A percentile compares a stretch with the other conserved stretches of the same genome.
Evolutionary conservation across 2,329 filamentous ascomycete genomes (phyloP).

Genomic region (Neocatenulostroma microsporum): DNA sequence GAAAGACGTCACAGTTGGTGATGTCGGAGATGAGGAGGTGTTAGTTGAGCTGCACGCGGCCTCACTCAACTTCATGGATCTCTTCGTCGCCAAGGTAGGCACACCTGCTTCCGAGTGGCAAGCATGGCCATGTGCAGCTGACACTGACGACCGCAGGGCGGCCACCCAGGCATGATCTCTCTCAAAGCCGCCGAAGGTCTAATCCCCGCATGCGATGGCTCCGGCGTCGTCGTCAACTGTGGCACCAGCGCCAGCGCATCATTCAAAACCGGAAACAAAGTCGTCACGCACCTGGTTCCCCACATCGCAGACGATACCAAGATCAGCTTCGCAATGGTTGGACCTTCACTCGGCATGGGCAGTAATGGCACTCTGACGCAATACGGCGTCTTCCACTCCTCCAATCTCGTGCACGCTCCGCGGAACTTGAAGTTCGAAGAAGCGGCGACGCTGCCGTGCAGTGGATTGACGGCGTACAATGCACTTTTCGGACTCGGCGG

Average conservation of each 20-base stretch:
- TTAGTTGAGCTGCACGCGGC: slow-evolving; percentile 28
- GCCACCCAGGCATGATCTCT: slow-evolving; percentile 7
- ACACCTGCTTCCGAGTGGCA: no score
- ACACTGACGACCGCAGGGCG: slow-evolving; percentile 3
- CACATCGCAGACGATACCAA: slow-evolving; percentile 2
- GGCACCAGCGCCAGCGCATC: background rate
- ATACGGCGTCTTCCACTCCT: slow-evolving; percentile 55
- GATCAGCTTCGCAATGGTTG: slow-evolving; percentile 8
- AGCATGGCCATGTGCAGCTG: no score
- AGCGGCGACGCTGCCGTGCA: slow-evolving; percentile 39
- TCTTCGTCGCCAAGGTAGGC: slow-evolving; percentile 33
- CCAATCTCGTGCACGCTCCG: slow-evolving; percentile 33
- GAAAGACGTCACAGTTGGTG: background rate
- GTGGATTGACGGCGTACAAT: slow-evolving; percentile 40
- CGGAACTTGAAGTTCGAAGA: slow-evolving; percentile 38
- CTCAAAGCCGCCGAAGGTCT: slow-evolving; percentile 1
- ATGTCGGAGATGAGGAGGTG: slow-evolving; percentile 12
- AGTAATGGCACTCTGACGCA: slow-evolving; percentile 57
- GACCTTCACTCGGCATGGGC: slow-evolving; percentile 9
- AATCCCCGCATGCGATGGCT: slow-evolving; percentile 14
- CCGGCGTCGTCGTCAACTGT: background rate
- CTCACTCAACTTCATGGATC: slow-evolving; percentile 38
- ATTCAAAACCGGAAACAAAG: slow-evolving; percentile 4
- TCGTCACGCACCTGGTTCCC: slow-evolving; percentile 13
- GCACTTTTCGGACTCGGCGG: slow-evolving; percentile 38